phyloP scores from a whole-genome alignment of 2,329 filamentous ascomycete genomes.

The Aspergillus pseudonomiae region DNA sequence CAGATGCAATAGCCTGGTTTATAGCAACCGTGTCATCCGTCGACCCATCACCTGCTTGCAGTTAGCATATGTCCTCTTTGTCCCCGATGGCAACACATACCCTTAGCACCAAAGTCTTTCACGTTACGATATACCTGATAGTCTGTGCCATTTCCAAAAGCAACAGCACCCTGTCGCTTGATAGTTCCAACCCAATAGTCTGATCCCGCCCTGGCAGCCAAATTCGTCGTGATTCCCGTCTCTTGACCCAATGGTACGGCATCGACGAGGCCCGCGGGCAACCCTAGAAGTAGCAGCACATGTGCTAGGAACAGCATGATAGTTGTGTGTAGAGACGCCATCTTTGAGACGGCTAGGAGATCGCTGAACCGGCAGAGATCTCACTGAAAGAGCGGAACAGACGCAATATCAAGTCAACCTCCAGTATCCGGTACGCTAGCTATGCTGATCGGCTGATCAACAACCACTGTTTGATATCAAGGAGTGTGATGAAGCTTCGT shows the following conservation, averaged over 20 bases:
- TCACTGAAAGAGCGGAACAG: conserved; percentile 8
- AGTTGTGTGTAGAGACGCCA: conserved; percentile 27
- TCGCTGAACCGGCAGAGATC: conserved; percentile 37
- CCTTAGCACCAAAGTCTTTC: conserved; percentile 72
- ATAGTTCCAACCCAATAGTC: conserved; percentile 75
- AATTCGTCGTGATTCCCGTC: conserved; percentile 17
- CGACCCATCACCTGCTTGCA: conserved; percentile 59
- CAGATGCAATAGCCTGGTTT: conserved; percentile 78
- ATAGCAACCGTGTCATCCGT: conserved; percentile 89
- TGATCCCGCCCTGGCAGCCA: conserved; percentile 33
- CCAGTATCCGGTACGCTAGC: conserved; percentile 33
- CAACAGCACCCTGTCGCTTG: conserved; percentile 67
- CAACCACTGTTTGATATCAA: background rate
- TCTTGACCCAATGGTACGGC: conserved; percentile 35
- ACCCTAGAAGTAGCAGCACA: conserved; percentile 36
- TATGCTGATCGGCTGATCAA: conserved; percentile 17
- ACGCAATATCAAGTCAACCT: conserved; percentile 16
- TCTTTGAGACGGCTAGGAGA: conserved; percentile 22
- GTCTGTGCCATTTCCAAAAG: conserved; percentile 58
- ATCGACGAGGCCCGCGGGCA: conserved; percentile 28
- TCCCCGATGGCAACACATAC: conserved; percentile 51
- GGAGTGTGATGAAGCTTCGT: conserved; percentile 5
- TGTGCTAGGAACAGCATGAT: conserved; percentile 34
- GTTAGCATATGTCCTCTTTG: conserved; percentile 22
- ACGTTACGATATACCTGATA: conserved; percentile 81